Percentiles rank a stretch among this genome's conserved stretches.
Evolutionary conservation across 805 yeast species (phyloP).

Genomic region (Kodamaea neixiangensis): DNA sequence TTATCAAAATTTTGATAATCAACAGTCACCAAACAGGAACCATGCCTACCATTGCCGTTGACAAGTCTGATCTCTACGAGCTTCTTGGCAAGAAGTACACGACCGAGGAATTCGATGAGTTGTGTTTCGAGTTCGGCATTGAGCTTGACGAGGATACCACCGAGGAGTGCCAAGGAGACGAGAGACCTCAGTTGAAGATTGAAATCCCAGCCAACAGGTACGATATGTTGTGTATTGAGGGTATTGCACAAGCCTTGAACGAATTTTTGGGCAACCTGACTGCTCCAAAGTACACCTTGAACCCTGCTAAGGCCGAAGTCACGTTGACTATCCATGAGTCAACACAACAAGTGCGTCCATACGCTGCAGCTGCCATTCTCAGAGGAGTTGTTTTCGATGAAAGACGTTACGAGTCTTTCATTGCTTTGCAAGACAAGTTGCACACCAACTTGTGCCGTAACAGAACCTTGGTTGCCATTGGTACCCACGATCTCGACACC

Average conservation of each 20-base stretch:
- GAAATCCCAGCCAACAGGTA: constrained; percentile 99
- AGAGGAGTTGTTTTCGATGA: constrained; percentile 80
- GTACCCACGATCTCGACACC: constrained; percentile 92
- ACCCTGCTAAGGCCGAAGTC: constrained; percentile 59
- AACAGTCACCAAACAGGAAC: neutral
- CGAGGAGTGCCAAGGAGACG: constrained; percentile 67
- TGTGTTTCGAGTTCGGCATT: constrained; percentile 96
- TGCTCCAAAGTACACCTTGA: constrained; percentile 67
- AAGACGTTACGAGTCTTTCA: constrained; percentile 90
- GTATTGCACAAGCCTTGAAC: constrained; percentile 92
- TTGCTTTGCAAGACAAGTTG: constrained; percentile 92
- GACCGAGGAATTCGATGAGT: constrained; percentile 92
- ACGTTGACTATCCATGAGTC: constrained; percentile 74
- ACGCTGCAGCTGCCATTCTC: constrained; percentile 92
- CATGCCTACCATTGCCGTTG: constrained; percentile 98
- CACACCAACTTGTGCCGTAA: constrained; percentile 96
- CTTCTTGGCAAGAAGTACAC: constrained; percentile 63
- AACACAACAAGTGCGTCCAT: constrained; percentile 79
- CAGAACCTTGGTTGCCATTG: constrained; percentile 96
- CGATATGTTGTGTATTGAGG: constrained; percentile 97
- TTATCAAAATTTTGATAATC: constrained; percentile 13
- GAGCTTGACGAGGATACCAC: constrained; percentile 98
- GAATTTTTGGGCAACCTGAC: constrained; percentile 74
- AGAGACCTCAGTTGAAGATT: constrained; percentile 94
- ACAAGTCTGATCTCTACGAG: constrained; percentile 86